Percentiles rank a stretch among this genome's conserved stretches.
These are phyloP conservation scores for Cystobasidium pallidum DNA, from an alignment of 1,284 basidiomycete genomes.

Conservation along the genomic window DNA sequence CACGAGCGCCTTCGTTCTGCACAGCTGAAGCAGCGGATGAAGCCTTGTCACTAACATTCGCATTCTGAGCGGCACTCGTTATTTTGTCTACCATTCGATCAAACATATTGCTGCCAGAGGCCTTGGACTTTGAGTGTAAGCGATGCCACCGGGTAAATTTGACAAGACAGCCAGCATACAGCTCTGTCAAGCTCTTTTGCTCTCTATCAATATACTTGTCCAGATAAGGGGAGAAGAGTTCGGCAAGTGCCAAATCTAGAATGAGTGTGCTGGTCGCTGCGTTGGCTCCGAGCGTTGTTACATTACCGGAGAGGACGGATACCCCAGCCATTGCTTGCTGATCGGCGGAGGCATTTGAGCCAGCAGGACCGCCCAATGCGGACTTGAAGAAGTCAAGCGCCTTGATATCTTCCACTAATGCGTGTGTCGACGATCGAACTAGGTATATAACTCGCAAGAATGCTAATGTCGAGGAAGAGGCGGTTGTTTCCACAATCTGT, in stretches of 20 bases:
- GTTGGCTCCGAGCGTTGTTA: not conserved
- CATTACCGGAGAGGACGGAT: constrained; percentile 40
- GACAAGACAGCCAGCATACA: constrained; percentile 75
- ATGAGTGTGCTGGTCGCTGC: constrained; percentile 68
- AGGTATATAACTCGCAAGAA: constrained; percentile 90
- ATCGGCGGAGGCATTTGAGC: constrained; percentile 45
- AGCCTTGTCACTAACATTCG: constrained; percentile 30
- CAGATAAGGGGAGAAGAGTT: constrained; percentile 91
- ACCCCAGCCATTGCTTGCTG: constrained; percentile 61
- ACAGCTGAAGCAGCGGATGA: constrained; percentile 54
- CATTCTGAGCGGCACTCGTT: constrained; percentile 67
- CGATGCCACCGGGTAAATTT: constrained; percentile 83
- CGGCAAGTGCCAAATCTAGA: constrained; percentile 93
- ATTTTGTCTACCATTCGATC: constrained; percentile 92
- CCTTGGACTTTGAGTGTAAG: constrained; percentile 64
- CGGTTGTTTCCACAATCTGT: constrained; percentile 73
- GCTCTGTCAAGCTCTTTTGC: constrained; percentile 78
- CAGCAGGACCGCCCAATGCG: constrained; percentile 9
- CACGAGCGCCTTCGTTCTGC: constrained; percentile 45
- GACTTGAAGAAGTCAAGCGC: constrained; percentile 74
- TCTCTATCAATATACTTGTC: constrained; percentile 90
- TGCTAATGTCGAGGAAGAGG: constrained; percentile 78
- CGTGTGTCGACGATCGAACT: constrained; percentile 76
- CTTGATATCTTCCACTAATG: constrained; percentile 89
- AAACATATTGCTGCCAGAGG: constrained; percentile 64